Evolutionary conservation across 225 moss, liverwort and hornwort species (phyloP).

Genomic region (Physcomitrium patens): DNA sequence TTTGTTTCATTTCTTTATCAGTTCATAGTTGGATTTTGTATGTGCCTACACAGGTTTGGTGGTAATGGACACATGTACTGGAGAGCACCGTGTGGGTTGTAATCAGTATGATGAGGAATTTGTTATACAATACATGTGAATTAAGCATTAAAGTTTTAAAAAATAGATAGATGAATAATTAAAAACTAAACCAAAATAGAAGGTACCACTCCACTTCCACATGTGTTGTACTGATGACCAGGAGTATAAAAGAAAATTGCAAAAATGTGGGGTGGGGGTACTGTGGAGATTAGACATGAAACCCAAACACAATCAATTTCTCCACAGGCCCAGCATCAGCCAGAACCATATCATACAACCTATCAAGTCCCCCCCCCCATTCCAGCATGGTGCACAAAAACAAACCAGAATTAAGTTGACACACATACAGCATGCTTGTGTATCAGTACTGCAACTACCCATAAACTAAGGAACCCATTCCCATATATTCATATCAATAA

Average conservation of each 20-base stretch:
- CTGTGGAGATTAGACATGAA: conserved; percentile 31
- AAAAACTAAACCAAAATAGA: conserved; percentile 16
- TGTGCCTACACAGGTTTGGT: background rate
- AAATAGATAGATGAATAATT: too few relatives aligned
- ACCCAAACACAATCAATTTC: conserved; percentile 30
- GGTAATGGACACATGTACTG: conserved; percentile 20
- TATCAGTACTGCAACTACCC: too few relatives aligned
- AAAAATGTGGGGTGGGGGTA: conserved; percentile 15
- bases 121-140: background rate
- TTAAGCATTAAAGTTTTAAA: background rate
- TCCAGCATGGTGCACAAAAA: too few relatives aligned
- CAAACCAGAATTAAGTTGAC: too few relatives aligned
- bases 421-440: too few relatives aligned
- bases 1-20: too few relatives aligned
- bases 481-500: too few relatives aligned
- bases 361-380: too few relatives aligned
- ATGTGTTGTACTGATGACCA: background rate
- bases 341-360: too few relatives aligned
- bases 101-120: conserved; percentile 31
- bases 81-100: conserved; percentile 8
- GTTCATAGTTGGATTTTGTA: too few relatives aligned
- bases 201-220: conserved; percentile 1
- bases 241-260: conserved; percentile 31
- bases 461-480: too few relatives aligned
- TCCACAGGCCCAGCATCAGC: too few relatives aligned